These are phyloP conservation scores for Tetradesmus obliquus DNA, from an alignment of 139 green algal species.

Conservation along the genomic window DNA sequence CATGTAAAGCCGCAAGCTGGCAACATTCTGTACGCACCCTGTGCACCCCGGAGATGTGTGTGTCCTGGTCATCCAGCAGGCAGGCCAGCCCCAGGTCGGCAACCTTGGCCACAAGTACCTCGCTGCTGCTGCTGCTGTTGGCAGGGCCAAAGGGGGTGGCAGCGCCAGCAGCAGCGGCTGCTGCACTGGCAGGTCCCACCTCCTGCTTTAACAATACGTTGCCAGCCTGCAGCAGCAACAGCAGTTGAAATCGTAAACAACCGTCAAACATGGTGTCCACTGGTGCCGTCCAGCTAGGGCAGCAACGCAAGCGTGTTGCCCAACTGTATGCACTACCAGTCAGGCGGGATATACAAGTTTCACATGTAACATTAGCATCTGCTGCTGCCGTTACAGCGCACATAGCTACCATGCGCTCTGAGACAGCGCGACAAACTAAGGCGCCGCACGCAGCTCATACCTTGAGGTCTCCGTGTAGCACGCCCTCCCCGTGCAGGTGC, in stretches of 20 bases:
- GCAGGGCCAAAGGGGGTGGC: background rate
- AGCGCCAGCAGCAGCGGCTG: background rate
- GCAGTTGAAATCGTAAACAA: too few species aligned
- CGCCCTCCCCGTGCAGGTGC: conserved; percentile 18
- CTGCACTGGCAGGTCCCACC: background rate
- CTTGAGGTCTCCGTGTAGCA: conserved; percentile 34
- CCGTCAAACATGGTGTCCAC: too few species aligned
- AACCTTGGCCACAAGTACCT: conserved; percentile 25
- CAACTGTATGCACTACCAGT: too few species aligned
- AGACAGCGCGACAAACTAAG: too few species aligned
- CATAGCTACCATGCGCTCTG: too few species aligned
- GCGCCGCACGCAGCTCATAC: too few species aligned
- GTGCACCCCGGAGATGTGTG: conserved; percentile 57
- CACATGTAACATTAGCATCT: too few species aligned
- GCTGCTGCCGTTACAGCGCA: too few species aligned
- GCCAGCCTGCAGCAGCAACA: conserved; percentile 44
- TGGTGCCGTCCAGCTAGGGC: too few species aligned
- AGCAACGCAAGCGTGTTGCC: background rate
- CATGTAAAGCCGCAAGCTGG: too few species aligned
- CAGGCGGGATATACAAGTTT: too few species aligned
- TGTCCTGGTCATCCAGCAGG: conserved; percentile 31
- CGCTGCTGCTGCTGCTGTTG: conserved; percentile 8
- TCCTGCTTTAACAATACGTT: conserved; percentile 57
- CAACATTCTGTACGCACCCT: too few species aligned
- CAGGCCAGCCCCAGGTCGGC: conserved; percentile 62